Percentiles rank a stretch among this genome's conserved stretches.
Evolutionary conservation across 306 rosid genomes (phyloP).

Genomic region (Acmispon strigosus): DNA sequence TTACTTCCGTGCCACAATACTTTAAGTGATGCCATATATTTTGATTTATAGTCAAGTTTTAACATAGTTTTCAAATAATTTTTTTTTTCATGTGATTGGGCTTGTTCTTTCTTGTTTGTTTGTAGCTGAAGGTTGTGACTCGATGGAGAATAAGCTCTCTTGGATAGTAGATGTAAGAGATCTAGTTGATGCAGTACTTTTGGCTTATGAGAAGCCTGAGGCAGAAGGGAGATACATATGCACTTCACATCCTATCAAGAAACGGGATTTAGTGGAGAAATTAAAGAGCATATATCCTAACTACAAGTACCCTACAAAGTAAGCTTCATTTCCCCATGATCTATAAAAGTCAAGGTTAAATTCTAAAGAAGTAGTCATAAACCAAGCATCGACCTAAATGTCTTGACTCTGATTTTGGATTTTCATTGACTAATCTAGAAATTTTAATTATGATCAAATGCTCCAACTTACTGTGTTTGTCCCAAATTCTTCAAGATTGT

Average conservation of each 20-base stretch:
- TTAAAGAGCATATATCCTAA: conserved; percentile 50
- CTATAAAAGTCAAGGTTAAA: neutral
- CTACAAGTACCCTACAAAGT: conserved; percentile 60
- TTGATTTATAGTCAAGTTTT: neutral
- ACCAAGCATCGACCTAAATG: neutral
- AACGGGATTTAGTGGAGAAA: conserved; percentile 42
- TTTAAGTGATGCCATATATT: neutral
- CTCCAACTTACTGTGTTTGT: too few species aligned
- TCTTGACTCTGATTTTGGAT: neutral
- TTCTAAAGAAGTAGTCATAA: neutral
- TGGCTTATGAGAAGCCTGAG: conserved; percentile 60
- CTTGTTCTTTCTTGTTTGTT: neutral
- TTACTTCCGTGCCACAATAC: neutral
- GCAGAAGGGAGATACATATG: conserved; percentile 75
- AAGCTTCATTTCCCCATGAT: conserved; percentile 20
- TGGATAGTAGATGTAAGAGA: conserved; percentile 58
- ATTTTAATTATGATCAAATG: too few species aligned
- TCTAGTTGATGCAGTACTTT: conserved; percentile 50
- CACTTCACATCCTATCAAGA: conserved; percentile 21
- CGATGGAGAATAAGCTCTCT: conserved; percentile 40
- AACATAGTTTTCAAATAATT: neutral
- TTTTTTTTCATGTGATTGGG: neutral
- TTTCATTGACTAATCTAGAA: too few species aligned
- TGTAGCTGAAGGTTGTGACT: conserved; percentile 40
- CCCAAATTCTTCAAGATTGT: neutral